Evolutionary conservation across 371 early-diverging fungal genomes (phyloP).

Genomic region (Caulochytrium protostelioides): DNA sequence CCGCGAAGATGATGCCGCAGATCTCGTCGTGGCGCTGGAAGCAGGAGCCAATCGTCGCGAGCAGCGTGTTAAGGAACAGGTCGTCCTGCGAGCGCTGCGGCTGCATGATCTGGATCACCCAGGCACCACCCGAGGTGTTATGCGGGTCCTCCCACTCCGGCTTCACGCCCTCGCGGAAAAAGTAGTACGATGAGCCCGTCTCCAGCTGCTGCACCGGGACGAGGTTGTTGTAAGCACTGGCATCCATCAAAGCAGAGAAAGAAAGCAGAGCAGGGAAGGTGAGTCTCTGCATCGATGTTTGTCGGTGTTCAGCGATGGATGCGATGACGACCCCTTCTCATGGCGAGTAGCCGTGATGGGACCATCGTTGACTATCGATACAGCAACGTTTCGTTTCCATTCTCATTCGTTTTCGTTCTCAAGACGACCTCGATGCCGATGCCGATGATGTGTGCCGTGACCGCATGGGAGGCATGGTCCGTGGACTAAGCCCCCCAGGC

Average conservation of each 20-base stretch:
- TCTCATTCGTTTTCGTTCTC: too few species aligned
- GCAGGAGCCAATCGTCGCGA: constrained; percentile 78
- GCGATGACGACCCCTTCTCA: too few species aligned
- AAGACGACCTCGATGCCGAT: too few species aligned
- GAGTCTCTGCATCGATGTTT: too few species aligned
- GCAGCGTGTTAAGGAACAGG: constrained; percentile 18
- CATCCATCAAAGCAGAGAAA: constrained; percentile 1
- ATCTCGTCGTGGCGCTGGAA: constrained; percentile 62
- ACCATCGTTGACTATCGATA: too few species aligned
- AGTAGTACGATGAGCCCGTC: constrained; percentile 70
- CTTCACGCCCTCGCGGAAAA: constrained; percentile 88
- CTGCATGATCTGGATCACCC: constrained; percentile 63
- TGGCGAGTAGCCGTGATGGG: too few species aligned
- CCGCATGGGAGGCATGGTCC: too few species aligned
- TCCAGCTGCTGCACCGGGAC: constrained; percentile 55
- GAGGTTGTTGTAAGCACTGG: constrained; percentile 68
- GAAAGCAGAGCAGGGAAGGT: too few species aligned
- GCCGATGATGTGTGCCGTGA: too few species aligned
- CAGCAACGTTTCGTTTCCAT: too few species aligned
- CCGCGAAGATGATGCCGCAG: constrained; percentile 74
- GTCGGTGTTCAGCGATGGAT: too few species aligned
- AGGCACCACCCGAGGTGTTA: constrained; percentile 91
- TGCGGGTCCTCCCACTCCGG: constrained; percentile 99
- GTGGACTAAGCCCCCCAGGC: too few species aligned
- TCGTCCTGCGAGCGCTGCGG: constrained; percentile 2